phyloP scores from a whole-genome alignment of 2,329 filamentous ascomycete species.

The Fusarium bactridioides region DNA sequence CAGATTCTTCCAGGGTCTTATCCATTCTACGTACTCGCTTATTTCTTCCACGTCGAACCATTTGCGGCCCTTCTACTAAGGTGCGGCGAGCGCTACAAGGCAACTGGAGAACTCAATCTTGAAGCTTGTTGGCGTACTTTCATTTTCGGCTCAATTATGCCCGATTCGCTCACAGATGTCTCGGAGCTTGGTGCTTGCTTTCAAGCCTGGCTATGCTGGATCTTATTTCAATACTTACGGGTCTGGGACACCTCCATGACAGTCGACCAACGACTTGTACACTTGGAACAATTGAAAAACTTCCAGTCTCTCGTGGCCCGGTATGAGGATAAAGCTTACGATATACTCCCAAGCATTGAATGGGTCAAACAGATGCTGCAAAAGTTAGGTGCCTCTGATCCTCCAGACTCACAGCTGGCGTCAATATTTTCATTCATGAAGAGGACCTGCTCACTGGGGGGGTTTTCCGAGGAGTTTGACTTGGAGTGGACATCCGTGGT shows the following conservation, averaged over 20 bases:
- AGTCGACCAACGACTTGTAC: neutral
- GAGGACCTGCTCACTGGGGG: neutral
- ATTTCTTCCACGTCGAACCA: neutral
- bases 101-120: neutral
- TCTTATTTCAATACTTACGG: neutral
- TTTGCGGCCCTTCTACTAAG: neutral
- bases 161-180: neutral
- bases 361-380: neutral
- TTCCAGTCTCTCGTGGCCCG: neutral
- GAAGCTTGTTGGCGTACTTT: neutral
- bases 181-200: neutral
- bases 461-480: neutral
- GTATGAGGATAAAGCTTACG: accelerated
- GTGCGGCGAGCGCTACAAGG: neutral
- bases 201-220: neutral
- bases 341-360: neutral
- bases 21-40: neutral
- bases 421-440: neutral
- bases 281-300: neutral
- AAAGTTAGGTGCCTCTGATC: neutral
- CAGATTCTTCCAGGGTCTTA: neutral
- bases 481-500: neutral
- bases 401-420: neutral
- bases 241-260: neutral
- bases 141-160: too few species aligned